Evolutionary conservation across 306 rosid species (phyloP).

Genomic region (Pterocarpus santalinus): DNA sequence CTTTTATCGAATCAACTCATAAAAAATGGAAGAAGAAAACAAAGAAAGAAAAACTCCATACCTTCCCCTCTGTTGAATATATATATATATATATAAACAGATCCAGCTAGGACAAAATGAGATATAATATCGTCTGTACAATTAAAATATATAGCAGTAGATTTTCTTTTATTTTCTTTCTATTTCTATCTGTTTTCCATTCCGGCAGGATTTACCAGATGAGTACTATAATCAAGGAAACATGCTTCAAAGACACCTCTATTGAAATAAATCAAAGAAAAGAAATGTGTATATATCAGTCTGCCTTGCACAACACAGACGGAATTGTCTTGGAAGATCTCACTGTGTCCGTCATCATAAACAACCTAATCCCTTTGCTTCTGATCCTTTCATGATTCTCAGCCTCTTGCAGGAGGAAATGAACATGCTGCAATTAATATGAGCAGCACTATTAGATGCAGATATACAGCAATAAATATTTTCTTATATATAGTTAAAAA

Average conservation of each 20-base stretch:
- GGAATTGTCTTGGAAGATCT: background rate
- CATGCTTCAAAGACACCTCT: constrained; percentile 16
- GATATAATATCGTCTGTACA: constrained; percentile 47
- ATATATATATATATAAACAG: constrained; percentile 34
- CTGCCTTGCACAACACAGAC: constrained; percentile 30
- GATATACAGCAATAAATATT: background rate
- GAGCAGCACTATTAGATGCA: constrained; percentile 1
- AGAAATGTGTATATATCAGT: background rate
- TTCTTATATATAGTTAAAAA: background rate
- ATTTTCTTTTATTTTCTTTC: constrained; percentile 9
- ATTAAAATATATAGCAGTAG: constrained; percentile 24
- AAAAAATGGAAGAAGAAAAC: no score
- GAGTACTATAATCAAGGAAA: constrained; percentile 18
- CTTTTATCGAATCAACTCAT: no score
- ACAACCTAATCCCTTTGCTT: constrained; percentile 70
- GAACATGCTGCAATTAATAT: constrained; percentile 69
- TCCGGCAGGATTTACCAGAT: constrained; percentile 1
- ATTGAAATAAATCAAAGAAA: background rate
- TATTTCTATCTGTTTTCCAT: background rate
- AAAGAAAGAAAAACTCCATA: no score
- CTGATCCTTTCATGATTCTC: constrained; percentile 71
- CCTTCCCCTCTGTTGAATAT: no score
- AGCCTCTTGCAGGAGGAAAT: constrained; percentile 71
- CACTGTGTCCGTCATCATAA: constrained; percentile 21
- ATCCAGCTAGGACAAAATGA: constrained; percentile 36